Base-by-base conservation (phyloP, 2,329 filamentous ascomycete genomes). In the Fusarium foetens region DNA sequence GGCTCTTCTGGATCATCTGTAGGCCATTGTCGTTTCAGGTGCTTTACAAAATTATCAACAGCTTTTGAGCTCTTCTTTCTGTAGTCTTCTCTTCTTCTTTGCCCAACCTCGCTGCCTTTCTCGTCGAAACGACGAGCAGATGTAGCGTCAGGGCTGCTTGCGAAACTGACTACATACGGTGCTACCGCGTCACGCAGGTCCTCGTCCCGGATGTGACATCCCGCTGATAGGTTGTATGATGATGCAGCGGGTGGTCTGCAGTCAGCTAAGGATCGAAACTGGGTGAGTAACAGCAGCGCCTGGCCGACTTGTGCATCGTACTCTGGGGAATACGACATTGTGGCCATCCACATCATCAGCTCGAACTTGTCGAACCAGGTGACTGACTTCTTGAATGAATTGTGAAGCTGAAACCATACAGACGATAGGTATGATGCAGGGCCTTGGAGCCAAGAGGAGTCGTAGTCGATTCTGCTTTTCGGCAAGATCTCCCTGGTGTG, bases 11-110 rank as follows among this genome's bases (percentile, higher is more conserved):
- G 68, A 9, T 17, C 16, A 4, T 42, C 13, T 9, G 39, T 33
- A 14, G 73, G 72, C 73, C 72, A 75, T 16, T 75, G 71, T 3
- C 16, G 17, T 9, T 19, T 31, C 2, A 75, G 42, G 1, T n/a
- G 10, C 2, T 43, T 25, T 0, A 29, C 11, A 35, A 75, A 72
- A 3, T 19, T 42, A 11, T 31, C n/a, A 3, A 63, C 41, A 1
- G 70, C 70, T 8, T 29, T 31, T 3, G 1, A 10, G 27, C 29
- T 51, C 54, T 13, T 71, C 17, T 1, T 25, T 41, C 3, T 55
- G n/a, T 19, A 49, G 42, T 29, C 61, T 5, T 12, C 23, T n/a
- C 8, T 58, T 6, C 60, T 58, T 7, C 70, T 41, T 3, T 63
- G 41, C 13, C 19, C 14, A 4, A 52, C 38, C 5, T 41, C 12